Percentiles rank a stretch among this genome's conserved stretches.
Conservation (phyloP, 208 protist genomes). For the Leishmania martiniquensis region DNA sequence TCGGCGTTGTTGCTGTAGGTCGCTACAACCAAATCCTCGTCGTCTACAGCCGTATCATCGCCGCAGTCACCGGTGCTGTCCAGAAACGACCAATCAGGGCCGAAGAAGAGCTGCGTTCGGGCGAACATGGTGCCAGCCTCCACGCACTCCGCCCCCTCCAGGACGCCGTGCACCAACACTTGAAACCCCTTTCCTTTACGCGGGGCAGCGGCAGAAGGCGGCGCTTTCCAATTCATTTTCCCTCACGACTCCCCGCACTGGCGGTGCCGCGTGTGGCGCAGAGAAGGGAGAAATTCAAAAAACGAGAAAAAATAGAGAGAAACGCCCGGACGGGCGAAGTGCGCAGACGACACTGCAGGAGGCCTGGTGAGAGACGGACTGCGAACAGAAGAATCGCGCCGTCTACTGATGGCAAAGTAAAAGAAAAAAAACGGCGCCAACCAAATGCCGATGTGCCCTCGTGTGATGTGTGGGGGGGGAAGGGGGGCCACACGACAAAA, state of each 20-base stretch:
- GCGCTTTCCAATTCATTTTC: neutral
- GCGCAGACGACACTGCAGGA: neutral
- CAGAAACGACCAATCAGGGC: conserved; percentile 76
- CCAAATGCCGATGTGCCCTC: neutral
- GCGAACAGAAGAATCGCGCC: neutral
- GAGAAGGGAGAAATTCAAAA: neutral
- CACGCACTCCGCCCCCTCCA: conserved; percentile 82
- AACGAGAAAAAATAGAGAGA: no score
- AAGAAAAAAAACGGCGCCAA: neutral
- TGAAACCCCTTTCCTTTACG: conserved; percentile 57
- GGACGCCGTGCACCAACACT: conserved; percentile 75
- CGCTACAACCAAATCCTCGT: conserved; percentile 41
- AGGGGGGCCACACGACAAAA: neutral
- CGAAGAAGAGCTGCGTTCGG: conserved; percentile 86
- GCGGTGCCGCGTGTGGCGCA: neutral
- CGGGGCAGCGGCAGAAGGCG: neutral
- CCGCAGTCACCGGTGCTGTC: conserved; percentile 9
- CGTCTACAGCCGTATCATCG: conserved; percentile 16
- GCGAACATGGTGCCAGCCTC: conserved; percentile 67
- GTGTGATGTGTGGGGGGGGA: conserved; percentile 1
- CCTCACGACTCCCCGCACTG: neutral
- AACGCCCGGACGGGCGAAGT: neutral
- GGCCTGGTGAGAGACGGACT: no score
- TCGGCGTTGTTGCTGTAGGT: conserved; percentile 77
- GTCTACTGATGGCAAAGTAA: neutral